Evolutionary conservation across 2,329 filamentous ascomycete species (phyloP).

Genomic region (Aphanoascus verrucosus): DNA sequence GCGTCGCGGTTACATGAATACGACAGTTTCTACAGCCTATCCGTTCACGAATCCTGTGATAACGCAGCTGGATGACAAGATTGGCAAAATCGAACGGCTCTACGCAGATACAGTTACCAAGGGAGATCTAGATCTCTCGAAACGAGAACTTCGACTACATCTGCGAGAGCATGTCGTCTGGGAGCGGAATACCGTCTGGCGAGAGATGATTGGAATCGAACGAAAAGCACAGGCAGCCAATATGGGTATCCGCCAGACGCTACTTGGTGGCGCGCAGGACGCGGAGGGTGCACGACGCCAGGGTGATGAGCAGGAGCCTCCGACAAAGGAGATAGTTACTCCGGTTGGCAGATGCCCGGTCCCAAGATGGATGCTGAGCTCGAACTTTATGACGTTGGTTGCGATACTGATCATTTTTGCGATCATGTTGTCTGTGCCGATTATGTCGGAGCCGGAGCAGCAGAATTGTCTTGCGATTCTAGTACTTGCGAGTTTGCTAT

Average conservation of each 20-base stretch:
- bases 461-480: constrained; percentile 93
- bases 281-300: constrained; percentile 61
- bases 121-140: constrained; percentile 65
- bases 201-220: constrained; percentile 97
- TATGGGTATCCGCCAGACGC: constrained; percentile 63
- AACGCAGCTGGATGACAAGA: constrained; percentile 57
- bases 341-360: constrained; percentile 66
- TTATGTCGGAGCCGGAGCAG: constrained; percentile 79
- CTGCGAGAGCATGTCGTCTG: constrained; percentile 94
- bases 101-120: constrained; percentile 76
- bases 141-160: constrained; percentile 77
- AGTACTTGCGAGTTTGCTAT: constrained; percentile 83
- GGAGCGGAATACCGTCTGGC: constrained; percentile 98
- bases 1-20: constrained; percentile 63
- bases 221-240: constrained; percentile 89
- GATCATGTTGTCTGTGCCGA: constrained; percentile 61
- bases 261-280: constrained; percentile 65
- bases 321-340: constrained; percentile 60
- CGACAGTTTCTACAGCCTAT: constrained; percentile 64
- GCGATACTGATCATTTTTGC: constrained; percentile 62
- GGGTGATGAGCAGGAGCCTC: constrained; percentile 63
- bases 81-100: constrained; percentile 61
- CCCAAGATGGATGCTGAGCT: constrained; percentile 73
- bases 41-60: constrained; percentile 69
- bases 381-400: constrained; percentile 67